Percentiles rank a stretch among this genome's conserved stretches.
These are phyloP conservation scores for Stagonosporopsis chrysanthemi DNA, from an alignment of 2,329 filamentous ascomycete genomes.

Conservation along the genomic window DNA sequence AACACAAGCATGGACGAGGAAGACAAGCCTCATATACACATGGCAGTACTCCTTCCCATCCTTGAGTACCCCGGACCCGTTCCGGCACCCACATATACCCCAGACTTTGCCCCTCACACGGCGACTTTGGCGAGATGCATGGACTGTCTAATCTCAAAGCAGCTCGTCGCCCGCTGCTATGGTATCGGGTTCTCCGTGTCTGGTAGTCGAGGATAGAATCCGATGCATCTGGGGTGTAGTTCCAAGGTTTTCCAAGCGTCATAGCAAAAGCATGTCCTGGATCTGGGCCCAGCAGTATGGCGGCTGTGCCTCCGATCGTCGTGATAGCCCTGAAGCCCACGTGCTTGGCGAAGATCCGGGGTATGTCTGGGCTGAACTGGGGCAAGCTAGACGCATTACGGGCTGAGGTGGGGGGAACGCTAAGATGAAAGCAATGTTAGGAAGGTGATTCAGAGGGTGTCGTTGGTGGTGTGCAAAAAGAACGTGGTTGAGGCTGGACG, in stretches of 20 bases:
- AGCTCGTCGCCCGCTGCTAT: constrained; percentile 14
- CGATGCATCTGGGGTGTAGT: constrained; percentile 7
- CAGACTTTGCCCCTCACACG: constrained; percentile 10
- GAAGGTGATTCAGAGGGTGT: background rate
- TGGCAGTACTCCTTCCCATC: background rate
- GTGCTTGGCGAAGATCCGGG: constrained; percentile 19
- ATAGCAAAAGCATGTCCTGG: constrained; percentile 6
- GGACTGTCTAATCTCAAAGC: constrained; percentile 6
- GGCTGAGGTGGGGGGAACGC: background rate
- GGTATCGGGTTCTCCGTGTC: constrained; percentile 11
- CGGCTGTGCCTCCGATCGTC: constrained; percentile 13
- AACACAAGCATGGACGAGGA: constrained; percentile 13
- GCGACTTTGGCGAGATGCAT: constrained; percentile 2
- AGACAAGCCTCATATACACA: constrained; percentile 20
- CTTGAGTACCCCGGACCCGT: constrained; percentile 14
- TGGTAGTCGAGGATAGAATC: constrained; percentile 9
- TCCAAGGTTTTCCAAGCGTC: constrained; percentile 9
- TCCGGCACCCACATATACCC: constrained; percentile 17
- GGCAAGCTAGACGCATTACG: constrained; percentile 2
- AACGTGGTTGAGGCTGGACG: constrained; percentile 4
- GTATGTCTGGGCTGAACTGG: constrained; percentile 3
- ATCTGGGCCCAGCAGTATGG: constrained; percentile 16
- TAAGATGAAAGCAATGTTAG: background rate
- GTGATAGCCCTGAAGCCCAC: constrained; percentile 11
- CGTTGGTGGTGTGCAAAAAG: constrained; percentile 2